phyloP scores from a whole-genome alignment of 2,329 filamentous ascomycete genomes.

The Cercospora citrullina region DNA sequence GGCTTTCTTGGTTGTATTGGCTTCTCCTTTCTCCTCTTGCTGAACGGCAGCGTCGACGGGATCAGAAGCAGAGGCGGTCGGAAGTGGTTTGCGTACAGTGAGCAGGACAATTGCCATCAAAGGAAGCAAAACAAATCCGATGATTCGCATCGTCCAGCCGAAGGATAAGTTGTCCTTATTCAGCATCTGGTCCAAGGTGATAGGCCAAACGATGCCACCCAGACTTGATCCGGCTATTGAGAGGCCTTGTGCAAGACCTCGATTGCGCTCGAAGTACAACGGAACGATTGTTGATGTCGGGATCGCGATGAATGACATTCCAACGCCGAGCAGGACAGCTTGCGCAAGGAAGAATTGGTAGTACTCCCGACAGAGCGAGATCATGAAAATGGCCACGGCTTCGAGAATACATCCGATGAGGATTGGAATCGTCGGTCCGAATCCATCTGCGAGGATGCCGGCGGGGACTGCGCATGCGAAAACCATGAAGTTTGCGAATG shows the following conservation, averaged over 20 bases:
- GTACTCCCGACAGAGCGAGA: conserved; percentile 48
- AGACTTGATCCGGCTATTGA: conserved; percentile 19
- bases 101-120: conserved; percentile 32
- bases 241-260: conserved; percentile 48
- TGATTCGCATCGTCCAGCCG: conserved; percentile 54
- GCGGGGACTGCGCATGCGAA: conserved; percentile 33
- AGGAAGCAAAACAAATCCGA: conserved; percentile 54
- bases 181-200: conserved; percentile 52
- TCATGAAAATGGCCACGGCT: conserved; percentile 52
- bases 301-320: conserved; percentile 46
- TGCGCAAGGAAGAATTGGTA: conserved; percentile 57
- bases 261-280: conserved; percentile 50
- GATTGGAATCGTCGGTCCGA: conserved; percentile 29
- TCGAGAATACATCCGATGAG: conserved; percentile 35
- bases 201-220: conserved; percentile 37
- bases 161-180: conserved; percentile 52
- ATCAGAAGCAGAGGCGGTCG: not conserved
- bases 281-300: conserved; percentile 50
- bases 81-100: conserved; percentile 4
- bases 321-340: conserved; percentile 47
- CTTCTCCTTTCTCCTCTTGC: not conserved
- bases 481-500: conserved; percentile 31
- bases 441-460: conserved; percentile 35
- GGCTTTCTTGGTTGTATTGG: conserved; percentile 10
- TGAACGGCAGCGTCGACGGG: not conserved